These are phyloP conservation scores for Ustilago loliicola DNA, from an alignment of 1,284 basidiomycete species.

Conservation along the genomic window DNA sequence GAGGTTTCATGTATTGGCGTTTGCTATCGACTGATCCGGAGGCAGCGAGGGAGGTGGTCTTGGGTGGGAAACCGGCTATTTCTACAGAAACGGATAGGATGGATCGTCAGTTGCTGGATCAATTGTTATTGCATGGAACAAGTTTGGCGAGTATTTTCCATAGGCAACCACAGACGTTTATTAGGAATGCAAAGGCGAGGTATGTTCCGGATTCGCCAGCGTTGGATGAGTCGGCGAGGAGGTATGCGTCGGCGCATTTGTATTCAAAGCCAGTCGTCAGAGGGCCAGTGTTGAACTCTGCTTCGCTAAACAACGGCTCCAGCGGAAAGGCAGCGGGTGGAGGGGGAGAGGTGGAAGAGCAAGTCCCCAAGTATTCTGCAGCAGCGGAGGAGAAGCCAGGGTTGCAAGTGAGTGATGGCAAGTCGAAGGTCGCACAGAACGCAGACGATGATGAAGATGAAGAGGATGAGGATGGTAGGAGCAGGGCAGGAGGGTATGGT, in stretches of 20 bases:
- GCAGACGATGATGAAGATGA: slow-evolving; percentile 4
- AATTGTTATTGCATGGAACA: slow-evolving; percentile 65
- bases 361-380: neutral
- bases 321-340: neutral
- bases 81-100: slow-evolving; percentile 98
- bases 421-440: neutral
- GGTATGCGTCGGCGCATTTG: slow-evolving; percentile 60
- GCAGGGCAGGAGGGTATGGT: neutral
- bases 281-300: slow-evolving; percentile 28
- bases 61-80: slow-evolving; percentile 93
- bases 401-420: neutral
- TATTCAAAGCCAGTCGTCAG: slow-evolving; percentile 51
- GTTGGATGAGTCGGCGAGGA: slow-evolving; percentile 56
- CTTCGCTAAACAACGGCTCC: neutral
- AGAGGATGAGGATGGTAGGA: slow-evolving; percentile 5
- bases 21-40: slow-evolving; percentile 90
- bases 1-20: slow-evolving; percentile 99
- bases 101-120: slow-evolving; percentile 73
- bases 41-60: slow-evolving; percentile 88
- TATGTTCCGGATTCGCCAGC: slow-evolving; percentile 61
- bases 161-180: slow-evolving; percentile 64
- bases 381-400: neutral
- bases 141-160: slow-evolving; percentile 66
- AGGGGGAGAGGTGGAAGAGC: neutral
- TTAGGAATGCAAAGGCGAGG: slow-evolving; percentile 57